A percentile compares a stretch with the other conserved stretches of the same genome.
phyloP scores from a whole-genome alignment of 805 yeast genomes.

The Isabelozyma gotoi region DNA sequence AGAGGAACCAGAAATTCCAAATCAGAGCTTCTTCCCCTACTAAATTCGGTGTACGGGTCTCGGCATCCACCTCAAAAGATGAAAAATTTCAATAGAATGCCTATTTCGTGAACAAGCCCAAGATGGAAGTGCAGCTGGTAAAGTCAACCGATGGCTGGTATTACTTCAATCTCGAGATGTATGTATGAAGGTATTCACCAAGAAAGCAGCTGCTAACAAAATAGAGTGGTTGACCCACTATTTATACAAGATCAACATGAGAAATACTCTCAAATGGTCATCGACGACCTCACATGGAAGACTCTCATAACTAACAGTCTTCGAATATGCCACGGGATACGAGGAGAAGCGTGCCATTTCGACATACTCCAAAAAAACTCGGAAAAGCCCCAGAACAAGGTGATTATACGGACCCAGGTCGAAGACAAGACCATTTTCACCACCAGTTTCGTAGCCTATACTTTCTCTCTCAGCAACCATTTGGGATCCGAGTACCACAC shows the following conservation, averaged over 20 bases:
- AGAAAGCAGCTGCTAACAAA: slow-evolving; percentile 6
- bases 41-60: neutral
- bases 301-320: slow-evolving; percentile 21
- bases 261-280: slow-evolving; percentile 12
- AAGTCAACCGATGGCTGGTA: slow-evolving; percentile 16
- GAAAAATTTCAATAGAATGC: neutral
- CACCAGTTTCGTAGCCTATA: slow-evolving; percentile 29
- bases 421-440: slow-evolving; percentile 28
- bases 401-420: slow-evolving; percentile 25
- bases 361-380: slow-evolving; percentile 21
- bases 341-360: slow-evolving; percentile 32
- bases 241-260: slow-evolving; percentile 7
- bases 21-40: too few species aligned
- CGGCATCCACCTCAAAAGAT: neutral
- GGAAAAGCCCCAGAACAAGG: slow-evolving; percentile 9
- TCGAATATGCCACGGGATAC: slow-evolving; percentile 29
- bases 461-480: slow-evolving; percentile 25
- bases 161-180: slow-evolving; percentile 22
- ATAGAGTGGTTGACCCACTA: slow-evolving; percentile 13
- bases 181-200: slow-evolving; percentile 8
- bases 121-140: neutral
- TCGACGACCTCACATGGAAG: slow-evolving; percentile 35
- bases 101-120: neutral
- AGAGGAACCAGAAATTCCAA: too few species aligned
- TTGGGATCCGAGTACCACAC: slow-evolving; percentile 19